Percentiles rank a stretch among this genome's conserved stretches.
Conservation (phyloP, 2,329 filamentous ascomycete genomes). For the Knufia petricola region DNA sequence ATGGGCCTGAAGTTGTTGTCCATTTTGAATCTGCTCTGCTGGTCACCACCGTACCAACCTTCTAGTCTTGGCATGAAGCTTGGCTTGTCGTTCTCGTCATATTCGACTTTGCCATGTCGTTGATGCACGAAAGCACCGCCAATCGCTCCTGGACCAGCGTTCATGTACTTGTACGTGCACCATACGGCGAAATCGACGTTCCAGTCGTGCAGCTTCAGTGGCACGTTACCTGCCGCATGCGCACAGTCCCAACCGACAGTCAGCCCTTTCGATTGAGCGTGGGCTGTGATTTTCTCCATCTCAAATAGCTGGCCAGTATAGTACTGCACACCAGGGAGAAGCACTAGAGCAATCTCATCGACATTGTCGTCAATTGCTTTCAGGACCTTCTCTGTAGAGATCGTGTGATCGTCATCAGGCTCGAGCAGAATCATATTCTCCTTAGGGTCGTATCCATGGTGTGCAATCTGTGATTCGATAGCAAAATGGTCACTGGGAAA, state of each 20-base stretch:
- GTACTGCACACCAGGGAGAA: constrained; percentile 81
- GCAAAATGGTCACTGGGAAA: constrained; percentile 87
- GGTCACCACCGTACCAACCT: constrained; percentile 80
- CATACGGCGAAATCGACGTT: constrained; percentile 84
- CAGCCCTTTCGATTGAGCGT: constrained; percentile 63
- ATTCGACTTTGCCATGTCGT: constrained; percentile 51
- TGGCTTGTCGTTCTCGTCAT: constrained; percentile 13
- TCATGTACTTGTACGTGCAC: constrained; percentile 97
- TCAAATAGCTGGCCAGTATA: constrained; percentile 85
- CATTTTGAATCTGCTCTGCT: constrained; percentile 69
- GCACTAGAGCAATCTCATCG: constrained; percentile 59
- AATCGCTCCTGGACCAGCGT: constrained; percentile 73
- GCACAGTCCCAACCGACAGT: constrained; percentile 79
- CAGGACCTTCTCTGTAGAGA: constrained; percentile 62
- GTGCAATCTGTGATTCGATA: constrained; percentile 67
- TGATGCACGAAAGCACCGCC: constrained; percentile 74
- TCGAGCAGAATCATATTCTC: constrained; percentile 65
- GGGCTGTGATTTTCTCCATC: constrained; percentile 64
- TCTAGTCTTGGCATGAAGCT: constrained; percentile 56
- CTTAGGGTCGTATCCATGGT: constrained; percentile 57
- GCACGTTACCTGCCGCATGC: constrained; percentile 77
- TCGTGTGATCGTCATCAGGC: constrained; percentile 46
- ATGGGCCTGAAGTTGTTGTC: constrained; percentile 68
- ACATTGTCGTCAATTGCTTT: constrained; percentile 65
- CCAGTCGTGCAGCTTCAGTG: constrained; percentile 76